Conservation (phyloP, 257 asterid genomes). For the Agastache rugosa region DNA sequence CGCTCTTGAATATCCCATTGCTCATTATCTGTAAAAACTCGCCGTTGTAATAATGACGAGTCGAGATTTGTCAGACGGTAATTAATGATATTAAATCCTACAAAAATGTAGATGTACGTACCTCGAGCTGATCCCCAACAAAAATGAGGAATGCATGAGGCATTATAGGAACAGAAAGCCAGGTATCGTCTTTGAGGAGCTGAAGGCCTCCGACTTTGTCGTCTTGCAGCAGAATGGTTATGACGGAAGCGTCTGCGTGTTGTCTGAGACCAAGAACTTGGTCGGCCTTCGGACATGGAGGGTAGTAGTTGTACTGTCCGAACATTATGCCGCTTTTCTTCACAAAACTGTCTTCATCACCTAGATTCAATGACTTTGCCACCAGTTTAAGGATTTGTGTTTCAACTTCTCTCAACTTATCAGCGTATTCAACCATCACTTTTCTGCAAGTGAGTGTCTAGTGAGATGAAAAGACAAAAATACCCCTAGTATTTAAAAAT, state of each 20-base stretch:
- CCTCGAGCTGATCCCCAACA: conserved; percentile 81
- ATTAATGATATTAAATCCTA: too few relatives aligned
- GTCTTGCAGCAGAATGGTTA: conserved; percentile 70
- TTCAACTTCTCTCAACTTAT: conserved; percentile 25
- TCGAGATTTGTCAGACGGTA: too few relatives aligned
- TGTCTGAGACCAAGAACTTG: conserved; percentile 67
- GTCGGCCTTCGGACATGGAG: conserved; percentile 70
- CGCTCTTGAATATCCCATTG: conserved; percentile 66
- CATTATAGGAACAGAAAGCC: conserved; percentile 56
- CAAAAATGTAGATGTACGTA: too few relatives aligned
- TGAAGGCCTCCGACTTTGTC: conserved; percentile 74
- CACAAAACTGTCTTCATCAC: conserved; percentile 53
- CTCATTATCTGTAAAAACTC: conserved; percentile 63
- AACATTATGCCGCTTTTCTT: conserved; percentile 38
- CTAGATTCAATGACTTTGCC: conserved; percentile 54
- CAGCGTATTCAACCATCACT: conserved; percentile 51
- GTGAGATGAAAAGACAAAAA: not conserved
- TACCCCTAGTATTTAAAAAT: too few relatives aligned
- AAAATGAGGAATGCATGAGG: conserved; percentile 60
- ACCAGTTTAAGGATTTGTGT: conserved; percentile 45
- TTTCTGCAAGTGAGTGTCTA: conserved; percentile 35
- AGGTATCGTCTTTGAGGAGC: conserved; percentile 54
- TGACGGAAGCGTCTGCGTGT: conserved; percentile 67
- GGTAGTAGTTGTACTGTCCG: conserved; percentile 67
- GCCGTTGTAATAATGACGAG: not conserved